Evolutionary conservation across 2,329 filamentous ascomycete species (phyloP), one percentile per base, ranked within the genome.

Genomic region (Stagonosporopsis rhizophila): DNA sequence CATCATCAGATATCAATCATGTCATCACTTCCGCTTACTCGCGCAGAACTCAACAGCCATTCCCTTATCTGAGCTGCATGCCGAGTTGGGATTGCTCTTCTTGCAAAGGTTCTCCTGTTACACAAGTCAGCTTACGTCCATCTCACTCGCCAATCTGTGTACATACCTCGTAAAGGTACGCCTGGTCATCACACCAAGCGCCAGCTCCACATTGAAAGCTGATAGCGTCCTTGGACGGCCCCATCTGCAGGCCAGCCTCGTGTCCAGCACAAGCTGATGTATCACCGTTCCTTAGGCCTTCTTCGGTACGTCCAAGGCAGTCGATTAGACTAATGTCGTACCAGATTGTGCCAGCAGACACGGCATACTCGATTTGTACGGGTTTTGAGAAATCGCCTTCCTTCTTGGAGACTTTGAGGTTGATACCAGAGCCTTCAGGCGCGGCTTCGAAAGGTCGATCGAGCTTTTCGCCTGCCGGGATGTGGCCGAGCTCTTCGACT

Each of bases 111-210:
- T 65, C 47, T 66, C 63, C 60, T 65, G 17, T 39, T 2, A 17
- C 20, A 35, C 5, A 34, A 30, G 34, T 58, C 28, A 58, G 49
- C 55, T 41, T 34, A 40, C 15, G 20, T 30, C 28, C 7, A 25
- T 19, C 20, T 22, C 12, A 17, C 15, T 15, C 23, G 6, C 7
- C 8, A 27, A 8, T 4, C 7, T 8, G 1, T 45, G 15, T 17
- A 40, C 51, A 54, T 51, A 62, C 62, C 19, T 59, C 47, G 40
- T 66, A 66, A 19, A 64, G 8, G 32, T 62, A 66, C 4, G 56
- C 59, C n/a, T 66, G 63, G 6, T 64, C 60, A 52, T 68, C 63
- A 41, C 65, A 68, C 61, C 60, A 65, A n/a, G 44, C 27, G 0
- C 41, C 55, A 3, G 53, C 46, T 2, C 34, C 55, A 30, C 65